Evolutionary conservation across 768 basidiomycete genomes (phyloP), one percentile per base, ranked within the genome.

Genomic region (Rhizopogon roseolus): DNA sequence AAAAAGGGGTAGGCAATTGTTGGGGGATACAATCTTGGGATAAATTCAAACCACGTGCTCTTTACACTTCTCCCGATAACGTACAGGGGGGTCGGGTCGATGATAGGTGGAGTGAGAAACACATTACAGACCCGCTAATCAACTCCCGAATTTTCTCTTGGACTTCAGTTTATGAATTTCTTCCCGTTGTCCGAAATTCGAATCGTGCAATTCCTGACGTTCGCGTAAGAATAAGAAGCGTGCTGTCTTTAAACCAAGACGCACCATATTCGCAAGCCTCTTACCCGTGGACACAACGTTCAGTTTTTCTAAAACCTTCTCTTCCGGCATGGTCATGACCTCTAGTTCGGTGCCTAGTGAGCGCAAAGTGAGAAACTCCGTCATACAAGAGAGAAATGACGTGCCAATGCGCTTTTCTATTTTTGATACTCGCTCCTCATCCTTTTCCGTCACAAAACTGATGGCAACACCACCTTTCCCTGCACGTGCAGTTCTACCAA

Each of bases 381-480:
- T 19, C 49, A 48, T 53, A 22, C n/a, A 27, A 34, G 38, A 13
- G 13, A 29, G 41, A 45, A 41, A 34, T 6, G 19, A 76, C 87
- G 70, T 65, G 94, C 93, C 80, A 55, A 98, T 94, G 16, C 92
- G 83, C 36, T 81, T 78, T 71, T 99, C 97, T 53, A 99, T 88
- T 56, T 71, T 79, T 61, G 90, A 59, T 39, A 99, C 82, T 44
- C 86, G 76, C 51, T 92, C 86, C 62, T 95, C 92, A 66, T 98
- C 97, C 41, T 81, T 76, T 71, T 98, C 96, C 2, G 96, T 97
- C 50, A 98, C 90, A 65, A 98, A 91, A 63, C 94, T 98, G 28
- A 98, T 78, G 1, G 93, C 93, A 46, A 94, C 73, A 62, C 97
- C 97, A 3, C 88, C 90, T 62, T 83, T 79, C 6, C 97, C 97